These are phyloP conservation scores for Emergomyces pasteurianus DNA, from an alignment of 2,329 filamentous ascomycete species.

Conservation along the genomic window DNA sequence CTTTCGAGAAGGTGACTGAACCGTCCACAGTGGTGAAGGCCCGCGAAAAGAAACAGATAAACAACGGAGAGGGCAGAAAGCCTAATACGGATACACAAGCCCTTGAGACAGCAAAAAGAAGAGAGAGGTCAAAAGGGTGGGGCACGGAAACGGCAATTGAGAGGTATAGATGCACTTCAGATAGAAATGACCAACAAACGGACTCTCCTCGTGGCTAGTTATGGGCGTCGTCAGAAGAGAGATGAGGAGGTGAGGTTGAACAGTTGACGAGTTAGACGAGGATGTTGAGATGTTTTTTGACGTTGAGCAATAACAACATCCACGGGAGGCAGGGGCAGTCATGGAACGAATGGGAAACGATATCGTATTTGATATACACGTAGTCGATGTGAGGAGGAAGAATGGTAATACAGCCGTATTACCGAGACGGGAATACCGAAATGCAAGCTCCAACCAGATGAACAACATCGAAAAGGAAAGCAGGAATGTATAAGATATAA, in stretches of 20 bases:
- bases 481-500: background rate
- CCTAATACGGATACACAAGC: background rate
- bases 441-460: background rate
- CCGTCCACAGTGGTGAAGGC: background rate
- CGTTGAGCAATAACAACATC: background rate
- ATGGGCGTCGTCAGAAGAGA: slow-evolving; percentile 8
- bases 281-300: slow-evolving; percentile 11
- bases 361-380: slow-evolving; percentile 1
- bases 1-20: background rate
- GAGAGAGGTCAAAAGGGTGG: slow-evolving; percentile 8
- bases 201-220: slow-evolving; percentile 11
- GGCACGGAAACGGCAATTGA: slow-evolving; percentile 11
- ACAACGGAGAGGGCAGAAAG: background rate
- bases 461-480: background rate
- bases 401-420: slow-evolving; percentile 6
- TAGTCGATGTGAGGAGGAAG: background rate
- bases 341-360: background rate
- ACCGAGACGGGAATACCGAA: background rate
- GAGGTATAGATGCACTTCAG: slow-evolving; percentile 12
- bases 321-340: background rate
- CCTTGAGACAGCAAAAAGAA: slow-evolving; percentile 7
- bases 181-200: slow-evolving; percentile 3
- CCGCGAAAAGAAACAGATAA: background rate
- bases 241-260: slow-evolving; percentile 11
- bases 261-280: slow-evolving; percentile 17